Percentiles rank a stretch among this genome's conserved stretches.
Evolutionary conservation across 768 basidiomycete species (phyloP).

Genomic region (Mycena metata): DNA sequence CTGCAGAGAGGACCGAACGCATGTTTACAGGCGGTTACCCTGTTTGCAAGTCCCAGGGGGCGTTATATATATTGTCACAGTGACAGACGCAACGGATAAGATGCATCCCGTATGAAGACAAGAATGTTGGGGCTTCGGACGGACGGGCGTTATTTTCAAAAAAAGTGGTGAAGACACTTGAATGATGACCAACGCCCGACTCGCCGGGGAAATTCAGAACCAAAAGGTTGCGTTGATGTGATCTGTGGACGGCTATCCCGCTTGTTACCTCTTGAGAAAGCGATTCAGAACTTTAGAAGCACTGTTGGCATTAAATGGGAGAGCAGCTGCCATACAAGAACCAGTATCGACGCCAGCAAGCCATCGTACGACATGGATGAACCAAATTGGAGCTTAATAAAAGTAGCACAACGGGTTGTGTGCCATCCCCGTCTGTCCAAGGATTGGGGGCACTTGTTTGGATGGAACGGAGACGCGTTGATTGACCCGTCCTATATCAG

Average conservation of each 20-base stretch:
- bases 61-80: constrained; percentile 7
- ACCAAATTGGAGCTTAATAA: constrained; percentile 2
- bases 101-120: constrained; percentile 14
- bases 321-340: constrained; percentile 8
- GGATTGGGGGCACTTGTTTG: constrained; percentile 11
- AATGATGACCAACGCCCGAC: constrained; percentile 4
- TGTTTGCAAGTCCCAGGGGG: constrained; percentile 7
- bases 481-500: background rate
- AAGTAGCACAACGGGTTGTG: constrained; percentile 3
- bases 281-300: constrained; percentile 4
- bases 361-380: constrained; percentile 6
- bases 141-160: background rate
- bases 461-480: background rate
- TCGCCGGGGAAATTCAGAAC: constrained; percentile 2
- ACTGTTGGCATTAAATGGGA: background rate
- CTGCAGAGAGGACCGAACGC: constrained; percentile 14
- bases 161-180: constrained; percentile 13
- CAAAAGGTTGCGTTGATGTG: background rate
- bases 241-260: no score
- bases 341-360: constrained; percentile 9
- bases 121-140: constrained; percentile 12
- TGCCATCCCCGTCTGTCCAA: constrained; percentile 6
- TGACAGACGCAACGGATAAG: constrained; percentile 9
- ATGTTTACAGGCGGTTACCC: constrained; percentile 7
- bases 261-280: constrained; percentile 6